phyloP scores from a whole-genome alignment of 2,329 filamentous ascomycete genomes.

The Colletotrichum horii region DNA sequence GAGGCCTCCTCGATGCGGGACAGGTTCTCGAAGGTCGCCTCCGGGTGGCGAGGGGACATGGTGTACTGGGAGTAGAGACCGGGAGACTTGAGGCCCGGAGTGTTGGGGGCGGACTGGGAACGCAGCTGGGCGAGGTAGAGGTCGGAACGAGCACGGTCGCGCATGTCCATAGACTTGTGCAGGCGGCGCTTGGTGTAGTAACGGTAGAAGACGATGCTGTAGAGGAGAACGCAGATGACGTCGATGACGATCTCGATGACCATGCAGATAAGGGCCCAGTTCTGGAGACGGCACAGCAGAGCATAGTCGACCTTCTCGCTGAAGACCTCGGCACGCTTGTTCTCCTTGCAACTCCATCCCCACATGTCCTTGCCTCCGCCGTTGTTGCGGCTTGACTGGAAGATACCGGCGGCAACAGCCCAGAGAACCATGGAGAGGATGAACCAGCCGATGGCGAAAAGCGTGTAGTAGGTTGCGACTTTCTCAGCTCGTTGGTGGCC shows the following conservation, averaged over 20 bases:
- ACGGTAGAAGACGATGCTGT: conserved; percentile 94
- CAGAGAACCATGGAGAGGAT: conserved; percentile 92
- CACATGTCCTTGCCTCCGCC: conserved; percentile 84
- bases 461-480: conserved; percentile 91
- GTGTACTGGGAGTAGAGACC: conserved; percentile 49
- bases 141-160: conserved; percentile 92
- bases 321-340: conserved; percentile 80
- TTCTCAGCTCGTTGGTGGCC: conserved; percentile 91
- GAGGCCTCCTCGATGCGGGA: conserved; percentile 45
- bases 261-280: conserved; percentile 95
- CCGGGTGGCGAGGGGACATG: conserved; percentile 46
- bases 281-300: conserved; percentile 90
- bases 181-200: conserved; percentile 97
- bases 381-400: conserved; percentile 79
- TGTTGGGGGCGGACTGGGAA: conserved; percentile 91
- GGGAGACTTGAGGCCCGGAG: conserved; percentile 80
- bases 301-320: conserved; percentile 83
- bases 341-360: conserved; percentile 97
- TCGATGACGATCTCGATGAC: conserved; percentile 97
- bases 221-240: conserved; percentile 87
- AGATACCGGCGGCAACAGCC: conserved; percentile 82
- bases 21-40: conserved; percentile 56
- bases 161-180: conserved; percentile 94
- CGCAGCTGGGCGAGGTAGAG: conserved; percentile 89
- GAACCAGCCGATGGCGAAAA: conserved; percentile 93